Conservation (phyloP, 768 basidiomycete genomes). For the Kwoniella sp. region DNA sequence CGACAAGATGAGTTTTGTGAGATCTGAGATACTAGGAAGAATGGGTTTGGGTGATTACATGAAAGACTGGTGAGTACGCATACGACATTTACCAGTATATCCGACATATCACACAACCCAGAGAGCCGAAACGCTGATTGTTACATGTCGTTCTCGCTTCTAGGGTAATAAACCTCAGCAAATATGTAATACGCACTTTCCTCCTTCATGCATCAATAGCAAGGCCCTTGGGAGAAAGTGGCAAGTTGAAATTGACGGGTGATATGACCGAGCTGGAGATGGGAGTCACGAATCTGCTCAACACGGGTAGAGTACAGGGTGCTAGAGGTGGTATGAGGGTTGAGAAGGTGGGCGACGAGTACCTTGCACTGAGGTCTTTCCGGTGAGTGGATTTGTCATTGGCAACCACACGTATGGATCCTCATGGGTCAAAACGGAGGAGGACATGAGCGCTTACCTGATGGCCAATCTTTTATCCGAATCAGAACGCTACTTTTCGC, state of each 20-base stretch:
- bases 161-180: conserved; percentile 61
- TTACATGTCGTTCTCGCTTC: too few relatives aligned
- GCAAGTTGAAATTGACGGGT: conserved; percentile 88
- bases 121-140: too few relatives aligned
- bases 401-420: too few relatives aligned
- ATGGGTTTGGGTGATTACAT: conserved; percentile 73
- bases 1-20: conserved; percentile 82
- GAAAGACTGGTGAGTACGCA: conserved; percentile 67
- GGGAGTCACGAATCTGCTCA: conserved; percentile 73
- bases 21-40: conserved; percentile 70
- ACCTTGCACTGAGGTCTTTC: conserved; percentile 79
- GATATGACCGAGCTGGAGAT: conserved; percentile 98
- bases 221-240: conserved; percentile 84
- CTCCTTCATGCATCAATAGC: conserved; percentile 92
- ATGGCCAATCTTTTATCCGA: background rate
- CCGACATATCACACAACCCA: too few relatives aligned
- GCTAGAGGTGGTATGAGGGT: conserved; percentile 67
- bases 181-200: conserved; percentile 80
- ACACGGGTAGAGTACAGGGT: conserved; percentile 57
- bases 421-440: background rate
- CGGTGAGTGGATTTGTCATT: conserved; percentile 61
- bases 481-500: conserved; percentile 83
- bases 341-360: conserved; percentile 81
- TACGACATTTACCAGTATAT: too few relatives aligned
- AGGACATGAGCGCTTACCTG: background rate